Evolutionary conservation across 805 yeast genomes (phyloP).

Genomic region (Candida sakaeoensis): DNA sequence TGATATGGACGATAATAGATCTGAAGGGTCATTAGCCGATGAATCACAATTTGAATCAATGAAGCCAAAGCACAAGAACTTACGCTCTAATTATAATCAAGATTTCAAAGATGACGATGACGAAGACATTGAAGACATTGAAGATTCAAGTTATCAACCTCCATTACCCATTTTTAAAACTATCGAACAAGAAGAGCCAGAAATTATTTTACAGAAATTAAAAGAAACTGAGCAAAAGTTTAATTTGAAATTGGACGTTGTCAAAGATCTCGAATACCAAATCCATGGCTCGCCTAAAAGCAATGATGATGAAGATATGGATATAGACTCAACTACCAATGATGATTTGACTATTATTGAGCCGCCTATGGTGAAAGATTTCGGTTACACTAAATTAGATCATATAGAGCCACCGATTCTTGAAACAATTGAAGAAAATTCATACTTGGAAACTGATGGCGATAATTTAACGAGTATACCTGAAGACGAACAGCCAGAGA

Average conservation of each 20-base stretch:
- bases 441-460: constrained; percentile 1
- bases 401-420: constrained; percentile 4
- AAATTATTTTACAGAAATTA: constrained; percentile 18
- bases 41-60: constrained; percentile 11
- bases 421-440: background rate
- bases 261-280: constrained; percentile 9
- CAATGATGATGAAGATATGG: background rate
- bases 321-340: background rate
- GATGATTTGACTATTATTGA: constrained; percentile 6
- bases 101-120: background rate
- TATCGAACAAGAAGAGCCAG: constrained; percentile 21
- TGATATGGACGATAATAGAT: constrained; percentile 12
- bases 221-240: constrained; percentile 22
- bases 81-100: background rate
- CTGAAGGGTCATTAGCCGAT: constrained; percentile 17
- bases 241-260: constrained; percentile 18
- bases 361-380: constrained; percentile 11
- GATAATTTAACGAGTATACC: background rate
- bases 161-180: constrained; percentile 25
- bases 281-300: background rate
- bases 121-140: constrained; percentile 5
- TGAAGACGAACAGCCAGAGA: no score
- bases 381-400: background rate
- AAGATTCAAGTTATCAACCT: constrained; percentile 7
- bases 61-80: background rate